Percentiles rank a stretch among this genome's conserved stretches.
These are phyloP conservation scores for Myriosclerotinia curreyana DNA, from an alignment of 2,329 filamentous ascomycete genomes.

Conservation along the genomic window DNA sequence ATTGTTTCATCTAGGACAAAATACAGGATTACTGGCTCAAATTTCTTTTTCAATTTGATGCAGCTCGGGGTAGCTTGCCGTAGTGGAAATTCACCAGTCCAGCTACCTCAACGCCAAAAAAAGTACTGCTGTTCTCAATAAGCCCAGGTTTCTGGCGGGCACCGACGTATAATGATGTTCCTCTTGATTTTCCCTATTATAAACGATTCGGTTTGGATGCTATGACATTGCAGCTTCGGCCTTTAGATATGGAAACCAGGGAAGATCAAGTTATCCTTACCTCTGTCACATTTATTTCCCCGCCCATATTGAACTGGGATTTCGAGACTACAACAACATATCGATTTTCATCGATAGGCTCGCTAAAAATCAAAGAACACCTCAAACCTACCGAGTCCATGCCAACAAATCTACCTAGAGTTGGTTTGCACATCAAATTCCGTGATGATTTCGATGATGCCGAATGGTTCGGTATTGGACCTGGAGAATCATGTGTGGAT, in stretches of 20 bases:
- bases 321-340: constrained; percentile 51
- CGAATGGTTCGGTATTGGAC: constrained; percentile 65
- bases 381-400: constrained; percentile 47
- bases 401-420: constrained; percentile 56
- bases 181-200: constrained; percentile 57
- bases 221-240: constrained; percentile 48
- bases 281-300: constrained; percentile 51
- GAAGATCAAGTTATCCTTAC: constrained; percentile 42
- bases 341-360: constrained; percentile 47
- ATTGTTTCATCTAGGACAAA: constrained; percentile 29
- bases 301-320: constrained; percentile 61
- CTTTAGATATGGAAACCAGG: constrained; percentile 38
- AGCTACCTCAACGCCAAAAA: neutral
- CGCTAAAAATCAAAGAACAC: constrained; percentile 47
- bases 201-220: constrained; percentile 49
- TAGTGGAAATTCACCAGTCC: constrained; percentile 42
- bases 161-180: constrained; percentile 62
- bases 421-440: constrained; percentile 58
- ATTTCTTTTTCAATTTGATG: constrained; percentile 48
- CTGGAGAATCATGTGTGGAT: constrained; percentile 64
- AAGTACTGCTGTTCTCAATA: constrained; percentile 17
- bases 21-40: constrained; percentile 37
- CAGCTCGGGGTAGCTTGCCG: constrained; percentile 45
- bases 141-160: constrained; percentile 56
- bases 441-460: constrained; percentile 47